Percentiles rank a stretch among this genome's conserved stretches.
phyloP scores from a whole-genome alignment of 225 moss, liverwort and hornwort genomes.

The Anthoceros angustus region DNA sequence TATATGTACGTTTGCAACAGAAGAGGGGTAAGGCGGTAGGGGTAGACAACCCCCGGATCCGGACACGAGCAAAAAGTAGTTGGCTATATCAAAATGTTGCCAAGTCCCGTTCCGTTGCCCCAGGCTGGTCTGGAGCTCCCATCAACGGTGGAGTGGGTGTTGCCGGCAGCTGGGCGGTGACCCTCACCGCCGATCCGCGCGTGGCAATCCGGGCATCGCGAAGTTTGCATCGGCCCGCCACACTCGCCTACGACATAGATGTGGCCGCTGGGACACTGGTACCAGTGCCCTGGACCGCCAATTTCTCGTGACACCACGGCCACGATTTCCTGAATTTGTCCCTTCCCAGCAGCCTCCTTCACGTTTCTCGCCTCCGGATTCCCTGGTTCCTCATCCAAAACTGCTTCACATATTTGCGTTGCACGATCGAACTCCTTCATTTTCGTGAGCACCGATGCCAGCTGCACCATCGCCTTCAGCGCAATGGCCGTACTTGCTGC shows the following conservation, averaged over 20 bases:
- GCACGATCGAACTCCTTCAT: slow-evolving; percentile 11
- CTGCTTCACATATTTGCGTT: slow-evolving; percentile 20
- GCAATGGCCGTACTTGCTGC: slow-evolving; percentile 1
- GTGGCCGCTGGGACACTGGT: slow-evolving; percentile 31
- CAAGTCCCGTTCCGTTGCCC: slow-evolving; percentile 12
- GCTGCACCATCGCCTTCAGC: slow-evolving; percentile 19
- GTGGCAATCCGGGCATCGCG: slow-evolving; percentile 30
- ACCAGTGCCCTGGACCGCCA: slow-evolving; percentile 23
- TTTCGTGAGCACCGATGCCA: slow-evolving; percentile 13
- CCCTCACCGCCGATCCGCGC: slow-evolving; percentile 16
- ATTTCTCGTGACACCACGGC: slow-evolving; percentile 17
- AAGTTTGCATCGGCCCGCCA: slow-evolving; percentile 19
- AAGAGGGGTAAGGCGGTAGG: too few species aligned
- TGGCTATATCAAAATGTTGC: too few species aligned
- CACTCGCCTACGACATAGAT: slow-evolving; percentile 33
- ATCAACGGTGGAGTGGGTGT: slow-evolving; percentile 21
- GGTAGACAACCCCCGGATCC: too few species aligned
- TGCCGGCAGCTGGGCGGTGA: slow-evolving; percentile 13
- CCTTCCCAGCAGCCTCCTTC: slow-evolving; percentile 6
- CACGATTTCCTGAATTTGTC: slow-evolving; percentile 10
- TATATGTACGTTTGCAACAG: too few species aligned
- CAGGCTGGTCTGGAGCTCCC: slow-evolving; percentile 14
- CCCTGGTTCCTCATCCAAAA: slow-evolving; percentile 11
- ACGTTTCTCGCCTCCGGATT: slow-evolving; percentile 9
- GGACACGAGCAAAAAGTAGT: too few species aligned